Conservation (phyloP, 192 early-diverging fungal species). For the Chytriomyces hyalinus region DNA sequence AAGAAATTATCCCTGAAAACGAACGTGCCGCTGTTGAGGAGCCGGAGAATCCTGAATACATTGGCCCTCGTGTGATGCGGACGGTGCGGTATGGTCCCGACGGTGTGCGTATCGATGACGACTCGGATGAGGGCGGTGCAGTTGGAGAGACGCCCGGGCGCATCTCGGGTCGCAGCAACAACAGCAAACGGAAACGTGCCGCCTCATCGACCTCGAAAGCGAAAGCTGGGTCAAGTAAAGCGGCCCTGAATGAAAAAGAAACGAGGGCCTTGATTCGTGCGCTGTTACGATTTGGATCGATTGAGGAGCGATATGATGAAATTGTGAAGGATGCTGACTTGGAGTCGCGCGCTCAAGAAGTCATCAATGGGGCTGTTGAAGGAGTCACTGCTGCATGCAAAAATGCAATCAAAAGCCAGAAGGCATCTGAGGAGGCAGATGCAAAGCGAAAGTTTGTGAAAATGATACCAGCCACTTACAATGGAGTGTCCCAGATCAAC, state of each 20-base stretch:
- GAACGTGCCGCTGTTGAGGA: conserved; percentile 79
- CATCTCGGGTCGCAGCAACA: conserved; percentile 6
- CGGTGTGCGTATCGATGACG: conserved; percentile 23
- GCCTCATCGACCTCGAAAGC: conserved; percentile 33
- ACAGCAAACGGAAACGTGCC: conserved; percentile 29
- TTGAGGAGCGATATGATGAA: conserved; percentile 78
- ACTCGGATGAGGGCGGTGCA: conserved; percentile 31
- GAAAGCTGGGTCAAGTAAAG: conserved; percentile 26
- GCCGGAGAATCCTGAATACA: conserved; percentile 46
- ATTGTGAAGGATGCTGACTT: conserved; percentile 84
- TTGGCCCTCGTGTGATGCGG: conserved; percentile 35
- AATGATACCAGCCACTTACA: conserved; percentile 78
- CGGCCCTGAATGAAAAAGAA: conserved; percentile 75
- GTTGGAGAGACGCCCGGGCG: conserved; percentile 4
- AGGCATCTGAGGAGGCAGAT: conserved; percentile 40
- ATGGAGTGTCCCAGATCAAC: conserved; percentile 82
- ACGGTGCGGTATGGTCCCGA: conserved; percentile 38
- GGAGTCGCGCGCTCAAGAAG: conserved; percentile 54
- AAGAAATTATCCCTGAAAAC: conserved; percentile 91
- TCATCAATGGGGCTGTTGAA: conserved; percentile 49
- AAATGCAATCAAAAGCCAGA: conserved; percentile 56
- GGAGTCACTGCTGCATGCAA: conserved; percentile 62
- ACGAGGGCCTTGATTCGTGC: conserved; percentile 79
- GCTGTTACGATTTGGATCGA: conserved; percentile 82
- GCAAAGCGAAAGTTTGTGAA: conserved; percentile 55